Percentiles rank a stretch among this genome's conserved stretches.
Evolutionary conservation across 179 eudicot genomes (phyloP).

Genomic region (Silene noctiflora): DNA sequence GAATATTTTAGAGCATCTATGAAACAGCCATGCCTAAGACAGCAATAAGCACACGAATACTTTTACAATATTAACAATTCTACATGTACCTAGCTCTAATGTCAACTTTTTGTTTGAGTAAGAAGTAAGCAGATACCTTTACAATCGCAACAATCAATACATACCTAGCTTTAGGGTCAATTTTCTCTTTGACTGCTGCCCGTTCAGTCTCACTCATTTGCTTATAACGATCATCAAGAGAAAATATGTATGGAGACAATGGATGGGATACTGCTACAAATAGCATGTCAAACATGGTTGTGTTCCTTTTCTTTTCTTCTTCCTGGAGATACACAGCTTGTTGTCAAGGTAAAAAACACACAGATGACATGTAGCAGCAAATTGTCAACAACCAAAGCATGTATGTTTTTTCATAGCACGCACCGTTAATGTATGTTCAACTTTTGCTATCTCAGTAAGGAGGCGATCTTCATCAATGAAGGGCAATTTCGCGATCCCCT

Average conservation of each 20-base stretch:
- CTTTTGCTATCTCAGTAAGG: slow-evolving; percentile 77
- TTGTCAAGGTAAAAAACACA: background rate
- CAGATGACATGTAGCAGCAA: slow-evolving; percentile 1
- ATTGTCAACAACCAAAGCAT: background rate
- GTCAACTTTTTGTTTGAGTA: too few relatives aligned
- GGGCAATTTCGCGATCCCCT: slow-evolving; percentile 91
- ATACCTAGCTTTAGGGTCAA: slow-evolving; percentile 83
- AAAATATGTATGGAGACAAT: slow-evolving; percentile 72
- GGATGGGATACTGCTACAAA: slow-evolving; percentile 77
- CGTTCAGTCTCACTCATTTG: slow-evolving; percentile 56
- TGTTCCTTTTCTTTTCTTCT: slow-evolving; percentile 86
- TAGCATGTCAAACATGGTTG: slow-evolving; percentile 71
- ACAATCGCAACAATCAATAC: slow-evolving; percentile 19
- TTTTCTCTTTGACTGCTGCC: slow-evolving; percentile 45
- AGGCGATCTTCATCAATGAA: slow-evolving; percentile 91
- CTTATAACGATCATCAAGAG: slow-evolving; percentile 84
- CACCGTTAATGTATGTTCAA: slow-evolving; percentile 90
- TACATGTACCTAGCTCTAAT: too few relatives aligned
- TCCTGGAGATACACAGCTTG: slow-evolving; percentile 35
- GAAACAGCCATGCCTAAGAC: too few relatives aligned
- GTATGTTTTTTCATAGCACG: slow-evolving; percentile 6
- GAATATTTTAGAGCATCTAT: too few relatives aligned
- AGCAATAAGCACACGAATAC: too few relatives aligned
- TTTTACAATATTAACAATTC: too few relatives aligned
- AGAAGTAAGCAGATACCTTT: background rate